phyloP scores from a whole-genome alignment of 768 basidiomycete genomes.

The Boletus pseudopeckii region DNA sequence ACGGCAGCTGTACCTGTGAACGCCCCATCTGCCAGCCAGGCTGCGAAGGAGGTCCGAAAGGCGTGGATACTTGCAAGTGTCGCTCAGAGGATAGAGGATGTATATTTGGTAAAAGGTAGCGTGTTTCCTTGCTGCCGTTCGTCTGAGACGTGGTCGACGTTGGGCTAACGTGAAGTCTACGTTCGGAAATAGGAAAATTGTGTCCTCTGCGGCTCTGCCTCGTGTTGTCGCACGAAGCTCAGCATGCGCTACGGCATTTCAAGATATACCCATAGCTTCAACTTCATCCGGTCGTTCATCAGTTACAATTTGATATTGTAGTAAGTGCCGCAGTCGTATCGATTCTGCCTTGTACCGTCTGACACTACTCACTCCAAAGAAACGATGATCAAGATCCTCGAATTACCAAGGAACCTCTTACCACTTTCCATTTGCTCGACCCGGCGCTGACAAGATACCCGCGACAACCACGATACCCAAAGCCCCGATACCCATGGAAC shows the following conservation, averaged over 20 bases:
- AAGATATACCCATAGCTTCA: neutral
- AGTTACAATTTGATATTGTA: neutral
- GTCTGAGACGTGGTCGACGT: neutral
- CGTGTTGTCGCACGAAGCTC: neutral
- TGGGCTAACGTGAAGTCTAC: neutral
- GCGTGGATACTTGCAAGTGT: neutral
- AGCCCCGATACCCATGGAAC: neutral
- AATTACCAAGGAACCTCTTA: neutral
- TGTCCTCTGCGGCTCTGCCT: neutral
- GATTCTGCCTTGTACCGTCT: neutral
- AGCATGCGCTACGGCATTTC: neutral
- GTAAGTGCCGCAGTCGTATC: slow-evolving; percentile 3
- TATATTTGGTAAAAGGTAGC: slow-evolving; percentile 5
- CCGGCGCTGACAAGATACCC: slow-evolving; percentile 4
- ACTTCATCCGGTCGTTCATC: neutral
- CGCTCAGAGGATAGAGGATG: neutral
- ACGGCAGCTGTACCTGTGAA: neutral
- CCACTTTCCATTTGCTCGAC: neutral
- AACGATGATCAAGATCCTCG: neutral
- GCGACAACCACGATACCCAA: slow-evolving; percentile 2
- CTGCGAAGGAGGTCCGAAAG: neutral
- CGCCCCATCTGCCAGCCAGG: neutral
- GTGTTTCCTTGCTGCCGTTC: neutral
- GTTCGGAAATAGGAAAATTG: slow-evolving; percentile 1
- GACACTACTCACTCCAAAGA: neutral